A percentile compares a stretch with the other conserved stretches of the same genome.
Evolutionary conservation across 345 rosid species (phyloP).

Genomic region (Noccaea bulbosa): DNA sequence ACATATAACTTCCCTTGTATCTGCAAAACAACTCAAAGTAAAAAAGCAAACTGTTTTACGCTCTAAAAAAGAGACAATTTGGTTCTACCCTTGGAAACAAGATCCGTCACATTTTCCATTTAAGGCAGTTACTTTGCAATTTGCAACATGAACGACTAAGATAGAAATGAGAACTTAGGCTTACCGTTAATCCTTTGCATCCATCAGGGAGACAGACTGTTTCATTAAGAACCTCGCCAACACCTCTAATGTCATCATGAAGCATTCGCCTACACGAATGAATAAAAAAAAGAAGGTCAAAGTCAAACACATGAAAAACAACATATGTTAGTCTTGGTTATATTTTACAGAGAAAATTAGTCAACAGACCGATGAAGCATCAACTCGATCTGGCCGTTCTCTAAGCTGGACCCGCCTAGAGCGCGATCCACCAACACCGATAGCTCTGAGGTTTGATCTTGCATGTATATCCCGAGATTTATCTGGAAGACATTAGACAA

Average conservation of each 20-base stretch:
- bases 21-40: slow-evolving; percentile 49
- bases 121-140: neutral
- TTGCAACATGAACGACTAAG: slow-evolving; percentile 5
- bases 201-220: slow-evolving; percentile 68
- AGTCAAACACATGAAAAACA: slow-evolving; percentile 21
- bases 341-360: slow-evolving; percentile 1
- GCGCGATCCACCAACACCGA: slow-evolving; percentile 91
- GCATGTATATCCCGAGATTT: slow-evolving; percentile 79
- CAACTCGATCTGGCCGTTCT: slow-evolving; percentile 87
- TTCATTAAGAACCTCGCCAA: slow-evolving; percentile 89
- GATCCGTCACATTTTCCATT: neutral
- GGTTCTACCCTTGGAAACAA: neutral
- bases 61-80: neutral
- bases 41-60: slow-evolving; percentile 14
- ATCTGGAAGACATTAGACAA: slow-evolving; percentile 52
- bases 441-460: slow-evolving; percentile 72
- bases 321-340: slow-evolving; percentile 6
- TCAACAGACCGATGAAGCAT: slow-evolving; percentile 83
- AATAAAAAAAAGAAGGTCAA: neutral
- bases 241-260: slow-evolving; percentile 89
- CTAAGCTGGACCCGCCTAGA: slow-evolving; percentile 84
- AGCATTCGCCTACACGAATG: slow-evolving; percentile 63
- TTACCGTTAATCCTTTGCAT: slow-evolving; percentile 93
- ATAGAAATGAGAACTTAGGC: slow-evolving; percentile 37
- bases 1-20: slow-evolving; percentile 75